Percentiles rank a stretch among this genome's conserved stretches.
These are phyloP conservation scores for Castanea crenata DNA, from an alignment of 306 rosid genomes.

Conservation along the genomic window DNA sequence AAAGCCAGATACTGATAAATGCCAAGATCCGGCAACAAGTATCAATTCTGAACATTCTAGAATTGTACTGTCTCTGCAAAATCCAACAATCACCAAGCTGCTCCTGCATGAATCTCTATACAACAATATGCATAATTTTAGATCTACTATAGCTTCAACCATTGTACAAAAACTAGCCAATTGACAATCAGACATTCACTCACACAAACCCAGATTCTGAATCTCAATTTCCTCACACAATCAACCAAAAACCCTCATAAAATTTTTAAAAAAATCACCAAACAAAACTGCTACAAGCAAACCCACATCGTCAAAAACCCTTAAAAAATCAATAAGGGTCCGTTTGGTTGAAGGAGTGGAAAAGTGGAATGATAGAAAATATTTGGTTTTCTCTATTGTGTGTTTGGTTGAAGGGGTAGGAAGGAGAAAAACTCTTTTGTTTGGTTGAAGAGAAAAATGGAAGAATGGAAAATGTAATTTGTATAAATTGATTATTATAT, in stretches of 20 bases:
- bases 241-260: conserved; percentile 18
- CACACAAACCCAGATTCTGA: conserved; percentile 21
- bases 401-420: too few species aligned
- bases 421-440: too few species aligned
- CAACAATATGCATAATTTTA: too few species aligned
- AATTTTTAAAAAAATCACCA: background rate
- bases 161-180: conserved; percentile 26
- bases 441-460: too few species aligned
- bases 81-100: conserved; percentile 35
- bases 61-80: conserved; percentile 35
- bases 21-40: conserved; percentile 38
- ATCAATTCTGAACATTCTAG: conserved; percentile 54
- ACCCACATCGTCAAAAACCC: conserved; percentile 29
- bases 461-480: too few species aligned
- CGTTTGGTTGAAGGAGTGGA: too few species aligned
- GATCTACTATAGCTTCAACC: too few species aligned
- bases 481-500: too few species aligned
- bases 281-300: conserved; percentile 18
- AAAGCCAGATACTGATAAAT: conserved; percentile 43
- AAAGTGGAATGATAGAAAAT: too few species aligned
- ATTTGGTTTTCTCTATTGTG: too few species aligned
- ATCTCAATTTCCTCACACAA: conserved; percentile 22
- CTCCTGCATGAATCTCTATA: conserved; percentile 46
- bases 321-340: background rate
- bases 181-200: conserved; percentile 18